Evolutionary conservation across 1,139 yeast species (phyloP).

Genomic region (Spathaspora sp.): DNA sequence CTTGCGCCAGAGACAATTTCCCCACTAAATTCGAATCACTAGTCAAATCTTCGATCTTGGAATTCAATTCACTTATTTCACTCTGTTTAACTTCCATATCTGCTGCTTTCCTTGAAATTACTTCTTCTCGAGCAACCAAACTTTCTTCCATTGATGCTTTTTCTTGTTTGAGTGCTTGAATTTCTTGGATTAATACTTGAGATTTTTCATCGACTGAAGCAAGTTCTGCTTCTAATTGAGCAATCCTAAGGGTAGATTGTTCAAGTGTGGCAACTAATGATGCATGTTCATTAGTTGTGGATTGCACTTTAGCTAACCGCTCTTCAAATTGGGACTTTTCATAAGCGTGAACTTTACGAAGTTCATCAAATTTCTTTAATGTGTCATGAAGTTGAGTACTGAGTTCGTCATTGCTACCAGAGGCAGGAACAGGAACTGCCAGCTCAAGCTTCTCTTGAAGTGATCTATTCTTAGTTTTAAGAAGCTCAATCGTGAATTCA

Average conservation of each 20-base stretch:
- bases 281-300: slow-evolving; percentile 16
- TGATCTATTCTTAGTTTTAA: not conserved
- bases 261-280: not conserved
- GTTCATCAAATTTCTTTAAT: not conserved
- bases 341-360: not conserved
- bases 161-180: not conserved
- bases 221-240: not conserved
- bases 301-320: slow-evolving; percentile 7
- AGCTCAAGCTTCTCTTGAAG: not conserved
- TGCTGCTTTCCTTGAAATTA: not conserved
- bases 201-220: not conserved
- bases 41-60: not conserved
- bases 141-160: not conserved
- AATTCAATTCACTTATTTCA: slow-evolving; percentile 1
- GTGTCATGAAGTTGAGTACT: not conserved
- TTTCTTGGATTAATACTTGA: not conserved
- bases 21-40: not conserved
- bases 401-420: not conserved
- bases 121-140: not conserved
- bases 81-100: not conserved
- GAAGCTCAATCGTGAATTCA: not conserved
- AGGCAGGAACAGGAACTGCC: not conserved
- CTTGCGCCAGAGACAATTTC: not conserved
- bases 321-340: slow-evolving; percentile 1
- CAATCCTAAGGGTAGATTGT: not conserved